Evolutionary conservation across 2,329 filamentous ascomycete species (phyloP), one percentile per base, ranked within the genome.

Genomic region (Thelonectria discophora): DNA sequence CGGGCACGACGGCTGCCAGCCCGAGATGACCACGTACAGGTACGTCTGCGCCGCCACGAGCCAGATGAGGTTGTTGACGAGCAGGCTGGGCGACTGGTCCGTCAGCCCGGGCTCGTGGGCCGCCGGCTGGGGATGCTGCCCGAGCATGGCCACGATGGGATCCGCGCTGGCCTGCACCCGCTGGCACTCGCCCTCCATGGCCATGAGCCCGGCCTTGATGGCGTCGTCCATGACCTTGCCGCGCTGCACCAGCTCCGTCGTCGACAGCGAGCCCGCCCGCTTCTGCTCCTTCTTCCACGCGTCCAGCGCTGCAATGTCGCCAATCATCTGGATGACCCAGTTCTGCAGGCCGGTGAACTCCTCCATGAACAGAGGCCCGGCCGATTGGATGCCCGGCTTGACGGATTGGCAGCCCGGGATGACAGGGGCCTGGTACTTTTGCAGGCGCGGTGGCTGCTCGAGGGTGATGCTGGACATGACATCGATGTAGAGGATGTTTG

Each of bases 331-430:
- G 47, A 89, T 66, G 1, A 81, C 81, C 84, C 84, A 86, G 71
- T 88, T 88, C 46, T 84, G 76, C 61, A 85, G 79, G 2, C 87
- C 86, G 42, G 85, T 73, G 50, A 86, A 81, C 32, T 82, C 79
- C 50, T 83, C 80, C 56, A 88, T 76, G 52, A 77, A 75, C 40
- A 83, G 72, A 1, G 72, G 74, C 0, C 74, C 72, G 1, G 70
- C 67, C 11, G 66, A 58, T 11, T 66, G 64, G 10, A 70, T 63
- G 30, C 68, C 63, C 6, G 58, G 42, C 15, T 64, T 62, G 21
- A 60, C 62, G n/a, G 63, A 56, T 13, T 68, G 64, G 45, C 70
- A 75, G 12, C 73, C 69, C 8, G 76, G 73, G 20, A 84, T 77
- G 24, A 81, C 69, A 37, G 67, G 61, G 45, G 69, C 67, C 64